A percentile compares a stretch with the other conserved stretches of the same genome.
Conservation (phyloP, 192 early-diverging fungal species). For the Coemansia sp. region DNA sequence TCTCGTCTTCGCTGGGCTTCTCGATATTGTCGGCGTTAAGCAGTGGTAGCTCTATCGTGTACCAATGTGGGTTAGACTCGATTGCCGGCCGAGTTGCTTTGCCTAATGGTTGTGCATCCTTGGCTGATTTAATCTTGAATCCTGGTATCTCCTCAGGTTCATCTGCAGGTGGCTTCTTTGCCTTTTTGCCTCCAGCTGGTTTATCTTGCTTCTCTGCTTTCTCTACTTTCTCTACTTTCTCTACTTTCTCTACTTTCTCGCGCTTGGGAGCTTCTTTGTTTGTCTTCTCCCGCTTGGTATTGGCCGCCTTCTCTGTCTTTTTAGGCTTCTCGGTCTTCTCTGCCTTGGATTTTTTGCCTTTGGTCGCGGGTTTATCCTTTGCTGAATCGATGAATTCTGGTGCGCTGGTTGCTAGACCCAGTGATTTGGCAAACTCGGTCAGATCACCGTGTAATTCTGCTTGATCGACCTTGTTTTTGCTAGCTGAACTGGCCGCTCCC, state of each 20-base stretch:
- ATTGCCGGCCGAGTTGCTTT: constrained; percentile 27
- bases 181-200: constrained; percentile 23
- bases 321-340: background rate
- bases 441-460: constrained; percentile 31
- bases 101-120: constrained; percentile 30
- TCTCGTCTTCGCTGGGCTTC: constrained; percentile 37
- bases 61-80: constrained; percentile 40
- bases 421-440: constrained; percentile 39
- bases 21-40: constrained; percentile 13
- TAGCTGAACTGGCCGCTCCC: constrained; percentile 22
- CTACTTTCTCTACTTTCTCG: constrained; percentile 8
- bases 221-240: constrained; percentile 4
- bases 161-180: background rate
- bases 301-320: constrained; percentile 7
- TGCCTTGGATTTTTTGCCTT: constrained; percentile 6
- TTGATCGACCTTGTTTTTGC: constrained; percentile 22
- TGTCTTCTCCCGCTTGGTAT: constrained; percentile 6
- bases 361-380: constrained; percentile 10
- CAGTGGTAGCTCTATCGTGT: constrained; percentile 15
- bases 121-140: constrained; percentile 53
- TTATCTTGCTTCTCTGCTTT: background rate
- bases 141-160: constrained; percentile 23
- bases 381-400: constrained; percentile 29
- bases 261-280: background rate
- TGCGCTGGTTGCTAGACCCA: constrained; percentile 29